Evolutionary conservation across 2,329 filamentous ascomycete genomes (phyloP), one percentile per base, ranked within the genome.

Genomic region (Pyrenophora tritici-repentis): DNA sequence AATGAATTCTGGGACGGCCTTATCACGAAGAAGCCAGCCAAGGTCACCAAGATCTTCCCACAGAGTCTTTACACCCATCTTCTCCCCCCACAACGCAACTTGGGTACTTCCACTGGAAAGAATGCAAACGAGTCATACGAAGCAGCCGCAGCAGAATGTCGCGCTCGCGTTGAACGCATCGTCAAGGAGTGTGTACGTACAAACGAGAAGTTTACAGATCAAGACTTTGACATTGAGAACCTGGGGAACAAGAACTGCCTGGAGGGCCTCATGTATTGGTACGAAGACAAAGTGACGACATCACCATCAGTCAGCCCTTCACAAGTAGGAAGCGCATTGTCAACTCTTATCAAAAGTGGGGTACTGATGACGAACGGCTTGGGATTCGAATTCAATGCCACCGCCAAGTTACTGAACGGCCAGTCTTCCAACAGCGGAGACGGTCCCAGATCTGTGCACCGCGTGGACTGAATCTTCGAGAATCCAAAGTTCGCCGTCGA

Each of bases 131-230:
- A 83, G 16, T 90, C 87, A 0, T 93, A 90, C 67, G 84, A 90
- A 50, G 83, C 88, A 61, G 89, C 89, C 0, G 85, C 82, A 1
- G 79, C 79, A 13, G 82, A 87, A 55, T 95, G 90, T 72, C 79
- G 79, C 47, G 82, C 82, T 52, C 79, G 81, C 24, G 82, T 85
- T 4, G 72, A 78, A 12, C 79, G 80, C 41, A 83, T 84, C 50
- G 76, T 81, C 9, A 76, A 74, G 46, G 82, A 85, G 68, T 95
- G 90, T 68, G 81, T 85, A 18, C 82, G 88, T 3, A 81, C 89
- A 41, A 95, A 95, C 71, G 87, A 91, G 67, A 92, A 91, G 73
- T 96, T 94, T 68, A 84, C 87, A 4, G 90, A 94, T 66, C 83
- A 86, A 14, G 85, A 93, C 66, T 95, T 95, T 65, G 88, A 95